phyloP scores from a whole-genome alignment of 805 yeast species.

The Ogataea minuta region DNA sequence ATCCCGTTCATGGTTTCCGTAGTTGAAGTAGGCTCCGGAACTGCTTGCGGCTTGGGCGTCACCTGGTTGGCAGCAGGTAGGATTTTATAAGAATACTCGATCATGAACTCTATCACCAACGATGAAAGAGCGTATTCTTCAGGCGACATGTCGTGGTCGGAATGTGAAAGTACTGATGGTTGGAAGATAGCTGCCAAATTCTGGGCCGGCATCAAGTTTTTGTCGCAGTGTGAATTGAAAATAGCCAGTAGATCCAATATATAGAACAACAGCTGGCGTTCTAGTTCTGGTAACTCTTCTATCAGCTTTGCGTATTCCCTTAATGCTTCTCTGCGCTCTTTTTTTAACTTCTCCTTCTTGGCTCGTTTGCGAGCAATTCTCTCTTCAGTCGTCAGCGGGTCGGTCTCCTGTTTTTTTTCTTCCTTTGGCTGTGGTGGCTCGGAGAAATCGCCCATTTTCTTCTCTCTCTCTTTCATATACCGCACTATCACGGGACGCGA shows the following conservation, averaged over 20 bases:
- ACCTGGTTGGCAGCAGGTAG: conserved; percentile 49
- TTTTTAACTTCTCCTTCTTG: conserved; percentile 55
- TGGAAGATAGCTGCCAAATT: conserved; percentile 95
- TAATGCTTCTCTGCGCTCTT: conserved; percentile 66
- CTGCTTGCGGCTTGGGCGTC: conserved; percentile 1
- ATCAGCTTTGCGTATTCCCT: conserved; percentile 70
- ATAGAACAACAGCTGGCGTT: conserved; percentile 81
- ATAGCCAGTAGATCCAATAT: conserved; percentile 81
- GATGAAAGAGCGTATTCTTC: conserved; percentile 87
- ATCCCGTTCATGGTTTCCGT: neutral
- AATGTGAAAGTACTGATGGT: conserved; percentile 93
- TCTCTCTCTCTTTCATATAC: conserved; percentile 57
- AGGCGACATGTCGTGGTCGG: conserved; percentile 88
- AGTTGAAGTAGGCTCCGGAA: neutral
- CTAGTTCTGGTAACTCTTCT: conserved; percentile 66
- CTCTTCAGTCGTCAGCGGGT: conserved; percentile 23
- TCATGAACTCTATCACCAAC: conserved; percentile 81
- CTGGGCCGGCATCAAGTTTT: conserved; percentile 87
- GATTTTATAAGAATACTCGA: conserved; percentile 78
- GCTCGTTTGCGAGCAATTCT: conserved; percentile 40
- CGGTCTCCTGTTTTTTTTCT: conserved; percentile 5
- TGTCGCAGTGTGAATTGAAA: conserved; percentile 74
- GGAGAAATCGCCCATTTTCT: conserved; percentile 16
- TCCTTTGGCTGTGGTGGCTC: conserved; percentile 1
- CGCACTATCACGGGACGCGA: conserved; percentile 61